phyloP scores from a whole-genome alignment of 306 rosid genomes.

The Gillenia trifoliata region DNA sequence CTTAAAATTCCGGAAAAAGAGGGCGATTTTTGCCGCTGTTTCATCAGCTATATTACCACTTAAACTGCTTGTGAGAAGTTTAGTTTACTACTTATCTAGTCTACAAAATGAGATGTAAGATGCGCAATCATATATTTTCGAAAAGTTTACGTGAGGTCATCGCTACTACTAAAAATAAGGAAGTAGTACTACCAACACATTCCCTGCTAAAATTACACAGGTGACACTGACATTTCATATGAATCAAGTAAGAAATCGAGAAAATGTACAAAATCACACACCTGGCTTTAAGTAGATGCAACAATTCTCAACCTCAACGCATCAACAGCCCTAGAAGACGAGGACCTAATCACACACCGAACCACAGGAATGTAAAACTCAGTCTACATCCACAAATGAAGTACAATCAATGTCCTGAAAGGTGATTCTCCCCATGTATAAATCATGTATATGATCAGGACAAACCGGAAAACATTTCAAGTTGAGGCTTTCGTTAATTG shows the following conservation, averaged over 20 bases:
- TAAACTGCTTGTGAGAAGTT: background rate
- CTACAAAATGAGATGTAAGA: too few species aligned
- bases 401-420: constrained; percentile 76
- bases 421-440: constrained; percentile 62
- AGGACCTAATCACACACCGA: too few species aligned
- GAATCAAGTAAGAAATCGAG: too few species aligned
- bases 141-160: too few species aligned
- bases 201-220: too few species aligned
- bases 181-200: too few species aligned
- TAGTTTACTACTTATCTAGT: too few species aligned
- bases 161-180: too few species aligned
- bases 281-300: background rate
- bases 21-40: background rate
- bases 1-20: background rate
- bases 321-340: background rate
- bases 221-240: too few species aligned
- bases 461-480: constrained; percentile 75
- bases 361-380: constrained; percentile 12
- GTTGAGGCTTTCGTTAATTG: constrained; percentile 60
- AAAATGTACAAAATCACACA: background rate
- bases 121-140: too few species aligned
- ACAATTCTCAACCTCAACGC: background rate
- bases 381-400: constrained; percentile 41
- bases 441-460: constrained; percentile 55
- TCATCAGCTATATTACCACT: background rate